A percentile compares a stretch with the other conserved stretches of the same genome.
Evolutionary conservation across 225 moss, liverwort and hornwort species (phyloP).

Genomic region (Pseudisothecium myosuroides): DNA sequence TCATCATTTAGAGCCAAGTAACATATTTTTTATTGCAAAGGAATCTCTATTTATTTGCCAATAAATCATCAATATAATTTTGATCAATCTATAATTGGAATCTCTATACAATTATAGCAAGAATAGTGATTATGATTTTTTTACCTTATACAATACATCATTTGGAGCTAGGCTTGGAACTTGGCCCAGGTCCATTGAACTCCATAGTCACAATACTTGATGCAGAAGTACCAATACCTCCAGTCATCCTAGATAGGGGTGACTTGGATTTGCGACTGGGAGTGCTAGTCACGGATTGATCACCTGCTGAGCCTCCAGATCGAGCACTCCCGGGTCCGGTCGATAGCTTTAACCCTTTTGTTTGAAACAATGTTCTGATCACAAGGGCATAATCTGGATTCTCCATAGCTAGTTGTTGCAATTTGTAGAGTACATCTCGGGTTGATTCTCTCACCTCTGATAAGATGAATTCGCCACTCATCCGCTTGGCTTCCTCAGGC

Average conservation of each 20-base stretch:
- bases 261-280: not conserved
- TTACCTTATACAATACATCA: not conserved
- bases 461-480: conserved; percentile 7
- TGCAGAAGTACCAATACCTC: not conserved
- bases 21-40: not conserved
- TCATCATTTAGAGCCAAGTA: not conserved
- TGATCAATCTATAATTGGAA: not conserved
- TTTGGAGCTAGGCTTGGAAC: not conserved
- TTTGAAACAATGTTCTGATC: not conserved
- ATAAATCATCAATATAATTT: not conserved
- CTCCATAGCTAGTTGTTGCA: conserved; percentile 15
- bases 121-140: not conserved
- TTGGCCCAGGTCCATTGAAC: not conserved
- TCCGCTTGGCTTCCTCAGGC: not conserved
- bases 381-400: conserved; percentile 2
- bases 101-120: too few species aligned
- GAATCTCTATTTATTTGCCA: not conserved
- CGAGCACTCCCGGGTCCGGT: not conserved
- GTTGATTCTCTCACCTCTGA: conserved; percentile 29
- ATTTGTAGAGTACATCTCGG: conserved; percentile 17
- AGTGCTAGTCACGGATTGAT: not conserved
- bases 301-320: not conserved
- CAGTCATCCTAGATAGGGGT: not conserved
- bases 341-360: conserved; percentile 5
- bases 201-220: conserved; percentile 5